Evolutionary conservation across 192 early-diverging fungal species (phyloP).

Genomic region (Allomyces arbusculus): DNA sequence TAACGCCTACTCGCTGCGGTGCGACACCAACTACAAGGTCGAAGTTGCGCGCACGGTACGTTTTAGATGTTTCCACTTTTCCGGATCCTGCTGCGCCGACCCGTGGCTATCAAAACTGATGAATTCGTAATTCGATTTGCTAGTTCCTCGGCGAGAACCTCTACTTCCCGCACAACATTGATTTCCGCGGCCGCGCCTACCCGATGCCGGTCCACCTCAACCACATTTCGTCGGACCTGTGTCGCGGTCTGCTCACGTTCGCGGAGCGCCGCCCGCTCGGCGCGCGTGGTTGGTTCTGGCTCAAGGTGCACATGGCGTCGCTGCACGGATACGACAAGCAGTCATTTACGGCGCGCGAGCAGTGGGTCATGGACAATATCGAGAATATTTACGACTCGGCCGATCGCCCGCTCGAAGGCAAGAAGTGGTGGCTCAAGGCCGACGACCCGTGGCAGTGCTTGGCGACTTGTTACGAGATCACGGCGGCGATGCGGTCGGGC

Average conservation of each 20-base stretch:
- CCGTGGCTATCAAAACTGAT: background rate
- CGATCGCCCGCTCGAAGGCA: conserved; percentile 54
- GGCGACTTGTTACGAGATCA: conserved; percentile 68
- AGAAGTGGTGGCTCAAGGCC: conserved; percentile 69
- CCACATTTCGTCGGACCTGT: conserved; percentile 90
- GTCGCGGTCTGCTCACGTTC: conserved; percentile 80
- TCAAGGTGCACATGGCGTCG: conserved; percentile 89
- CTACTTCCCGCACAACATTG: conserved; percentile 93
- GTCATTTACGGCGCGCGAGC: conserved; percentile 61
- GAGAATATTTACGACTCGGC: conserved; percentile 68
- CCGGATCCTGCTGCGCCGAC: background rate
- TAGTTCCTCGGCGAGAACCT: conserved; percentile 70
- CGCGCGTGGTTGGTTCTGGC: conserved; percentile 59
- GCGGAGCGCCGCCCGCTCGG: conserved; percentile 59
- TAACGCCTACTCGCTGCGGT: conserved; percentile 70
- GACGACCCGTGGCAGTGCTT: conserved; percentile 90
- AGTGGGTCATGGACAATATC: conserved; percentile 50
- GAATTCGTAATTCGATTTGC: background rate
- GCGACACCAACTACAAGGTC: conserved; percentile 84
- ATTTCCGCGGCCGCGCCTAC: conserved; percentile 94
- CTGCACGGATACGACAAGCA: conserved; percentile 80
- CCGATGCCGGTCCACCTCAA: conserved; percentile 89
- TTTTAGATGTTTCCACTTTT: background rate
- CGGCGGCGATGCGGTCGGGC: conserved; percentile 45
- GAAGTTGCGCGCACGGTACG: conserved; percentile 78